These are phyloP conservation scores for Rhizophlyctis rosea DNA, from an alignment of 192 early-diverging fungal species.

Conservation along the genomic window DNA sequence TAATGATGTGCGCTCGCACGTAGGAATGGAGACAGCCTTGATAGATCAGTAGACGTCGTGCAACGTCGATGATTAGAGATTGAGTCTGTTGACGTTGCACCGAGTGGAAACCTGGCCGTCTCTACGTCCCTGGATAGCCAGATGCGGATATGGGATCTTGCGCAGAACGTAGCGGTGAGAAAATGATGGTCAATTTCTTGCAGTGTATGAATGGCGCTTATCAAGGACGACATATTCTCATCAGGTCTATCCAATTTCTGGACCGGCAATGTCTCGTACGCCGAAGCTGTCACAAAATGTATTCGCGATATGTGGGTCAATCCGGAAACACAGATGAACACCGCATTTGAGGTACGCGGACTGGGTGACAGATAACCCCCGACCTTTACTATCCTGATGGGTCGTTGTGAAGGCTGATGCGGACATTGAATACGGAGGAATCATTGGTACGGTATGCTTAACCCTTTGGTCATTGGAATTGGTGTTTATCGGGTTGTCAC, in stretches of 20 bases:
- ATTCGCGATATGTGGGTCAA: slow-evolving; percentile 55
- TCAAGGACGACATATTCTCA: slow-evolving; percentile 15
- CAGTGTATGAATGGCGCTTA: slow-evolving; percentile 18
- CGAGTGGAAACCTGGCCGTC: slow-evolving; percentile 40
- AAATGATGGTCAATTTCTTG: too few relatives aligned
- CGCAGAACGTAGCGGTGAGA: slow-evolving; percentile 41
- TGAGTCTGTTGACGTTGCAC: slow-evolving; percentile 60
- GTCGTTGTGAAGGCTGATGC: neutral
- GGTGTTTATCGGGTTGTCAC: too few relatives aligned
- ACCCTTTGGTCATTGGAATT: too few relatives aligned
- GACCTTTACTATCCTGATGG: neutral
- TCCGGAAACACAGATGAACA: slow-evolving; percentile 51
- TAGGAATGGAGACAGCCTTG: slow-evolving; percentile 68
- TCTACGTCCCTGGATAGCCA: slow-evolving; percentile 75
- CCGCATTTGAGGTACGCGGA: slow-evolving; percentile 56
- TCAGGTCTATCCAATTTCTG: slow-evolving; percentile 51
- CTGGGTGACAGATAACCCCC: slow-evolving; percentile 22
- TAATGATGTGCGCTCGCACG: neutral
- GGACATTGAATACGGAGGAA: neutral
- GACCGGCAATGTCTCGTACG: slow-evolving; percentile 44
- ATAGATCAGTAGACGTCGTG: slow-evolving; percentile 50
- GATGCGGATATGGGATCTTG: slow-evolving; percentile 75
- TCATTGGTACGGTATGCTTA: neutral
- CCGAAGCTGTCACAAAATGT: slow-evolving; percentile 33
- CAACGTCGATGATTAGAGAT: slow-evolving; percentile 76